Evolutionary conservation across 2,329 filamentous ascomycete genomes (phyloP), one percentile per base, ranked within the genome.

Genomic region (Zelopaecilomyces penicillatus): DNA sequence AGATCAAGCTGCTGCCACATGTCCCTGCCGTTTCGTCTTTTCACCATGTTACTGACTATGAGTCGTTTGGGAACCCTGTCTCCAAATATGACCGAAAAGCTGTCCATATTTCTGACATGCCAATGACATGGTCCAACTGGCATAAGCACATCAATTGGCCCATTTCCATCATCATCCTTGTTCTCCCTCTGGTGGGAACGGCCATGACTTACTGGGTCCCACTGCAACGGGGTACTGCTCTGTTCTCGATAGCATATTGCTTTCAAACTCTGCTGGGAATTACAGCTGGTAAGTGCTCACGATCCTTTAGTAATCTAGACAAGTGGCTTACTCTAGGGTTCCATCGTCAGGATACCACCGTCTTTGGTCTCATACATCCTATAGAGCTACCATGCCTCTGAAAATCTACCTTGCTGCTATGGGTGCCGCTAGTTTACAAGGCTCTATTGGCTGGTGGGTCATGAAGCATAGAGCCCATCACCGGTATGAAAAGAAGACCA

Each of bases 361-460:
- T 65, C 74, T 88, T 35, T 90, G 85, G 85, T 83, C 85, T 55
- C 85, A 90, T 65, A 79, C 76, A 40, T 85, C 82, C 5, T 90
- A 87, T 69, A 84, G 83, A 47, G 85, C 85, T 26, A 74, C 74
- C 28, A 66, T 83, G 11, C 83, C 84, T 34, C 75, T 89, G 37
- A 79, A 82, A 62, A 77, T 88, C 57, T 87, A 84, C 69, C 76
- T 89, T 51, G 84, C 84, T 44, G 80, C 80, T 35, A 78, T 85
- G 50, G 85, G 85, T 43, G 83, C 81, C 57, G 85, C 84, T 66
- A 83, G 84, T 48, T 83, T 87, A 43, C 77, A 90, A 64, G 85
- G 85, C 39, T 88, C 84, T 35, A 81, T 86, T 60, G 73, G 85
- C 64, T 89, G 85, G 85, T 90, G 85, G 85, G 76, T 83, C 50